Conservation (phyloP, 805 yeast species). For the Sugiyamaella qingdaonensis region DNA sequence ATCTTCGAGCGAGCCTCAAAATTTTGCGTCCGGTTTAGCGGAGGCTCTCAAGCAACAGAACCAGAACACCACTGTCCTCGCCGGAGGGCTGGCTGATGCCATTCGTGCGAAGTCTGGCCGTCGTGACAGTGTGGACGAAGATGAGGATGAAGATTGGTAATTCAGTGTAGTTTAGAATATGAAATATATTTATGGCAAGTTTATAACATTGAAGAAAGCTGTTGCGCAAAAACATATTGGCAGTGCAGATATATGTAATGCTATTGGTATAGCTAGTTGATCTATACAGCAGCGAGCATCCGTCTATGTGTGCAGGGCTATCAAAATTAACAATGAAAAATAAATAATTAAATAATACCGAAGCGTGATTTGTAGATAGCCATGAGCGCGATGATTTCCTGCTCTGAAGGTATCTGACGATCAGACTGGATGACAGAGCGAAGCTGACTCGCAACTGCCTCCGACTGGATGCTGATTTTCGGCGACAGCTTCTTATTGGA, state of each 20-base stretch:
- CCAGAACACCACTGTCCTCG: conserved; percentile 56
- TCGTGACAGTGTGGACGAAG: conserved; percentile 62
- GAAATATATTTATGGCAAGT: neutral
- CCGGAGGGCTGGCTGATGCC: conserved; percentile 88
- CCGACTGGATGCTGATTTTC: neutral
- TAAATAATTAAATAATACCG: conserved; percentile 2
- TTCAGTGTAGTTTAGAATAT: neutral
- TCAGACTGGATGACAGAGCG: neutral
- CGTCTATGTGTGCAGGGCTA: neutral
- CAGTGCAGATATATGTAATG: too few species aligned
- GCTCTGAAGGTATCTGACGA: neutral
- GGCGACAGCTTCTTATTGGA: conserved; percentile 3
- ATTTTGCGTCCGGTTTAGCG: conserved; percentile 55
- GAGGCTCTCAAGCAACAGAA: conserved; percentile 63
- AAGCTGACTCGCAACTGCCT: conserved; percentile 5
- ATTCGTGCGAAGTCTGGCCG: conserved; percentile 65
- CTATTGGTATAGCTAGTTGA: too few species aligned
- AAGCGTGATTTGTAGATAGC: conserved; percentile 4
- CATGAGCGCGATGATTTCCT: conserved; percentile 1
- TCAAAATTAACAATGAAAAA: neutral
- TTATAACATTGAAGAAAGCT: too few species aligned
- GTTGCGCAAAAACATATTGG: too few species aligned
- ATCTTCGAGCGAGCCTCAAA: conserved; percentile 24
- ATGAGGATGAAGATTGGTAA: conserved; percentile 35
- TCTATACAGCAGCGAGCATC: too few species aligned